phyloP scores from a whole-genome alignment of 257 asterid species.

The Apocynum venetum region DNA sequence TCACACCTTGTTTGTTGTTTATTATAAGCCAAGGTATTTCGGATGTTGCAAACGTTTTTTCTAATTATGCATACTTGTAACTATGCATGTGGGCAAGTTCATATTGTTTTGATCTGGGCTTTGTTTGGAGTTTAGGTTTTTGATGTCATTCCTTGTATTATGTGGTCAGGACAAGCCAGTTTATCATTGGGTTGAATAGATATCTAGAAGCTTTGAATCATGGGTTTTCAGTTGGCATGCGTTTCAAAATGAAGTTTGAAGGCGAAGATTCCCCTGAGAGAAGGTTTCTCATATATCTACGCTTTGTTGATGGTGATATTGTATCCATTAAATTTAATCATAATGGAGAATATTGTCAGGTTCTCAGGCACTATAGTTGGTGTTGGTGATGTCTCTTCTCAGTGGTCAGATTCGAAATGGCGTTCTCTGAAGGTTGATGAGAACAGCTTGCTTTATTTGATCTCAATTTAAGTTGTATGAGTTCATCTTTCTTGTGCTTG shows the following conservation, averaged over 20 bases:
- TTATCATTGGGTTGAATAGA: constrained; percentile 66
- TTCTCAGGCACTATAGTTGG: constrained; percentile 74
- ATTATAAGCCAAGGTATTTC: constrained; percentile 72
- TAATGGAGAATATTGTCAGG: constrained; percentile 33
- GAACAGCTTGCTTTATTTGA: constrained; percentile 1
- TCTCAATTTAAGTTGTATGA: neutral
- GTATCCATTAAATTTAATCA: neutral
- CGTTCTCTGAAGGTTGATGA: constrained; percentile 66
- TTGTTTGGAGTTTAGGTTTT: neutral
- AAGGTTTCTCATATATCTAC: constrained; percentile 28
- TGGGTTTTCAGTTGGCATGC: constrained; percentile 63
- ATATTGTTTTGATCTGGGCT: neutral
- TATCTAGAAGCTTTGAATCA: constrained; percentile 54
- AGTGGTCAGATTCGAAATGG: constrained; percentile 72
- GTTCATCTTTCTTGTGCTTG: neutral
- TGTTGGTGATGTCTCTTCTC: constrained; percentile 48
- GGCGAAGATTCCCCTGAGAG: constrained; percentile 88
- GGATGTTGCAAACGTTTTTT: neutral
- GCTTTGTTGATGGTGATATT: constrained; percentile 1
- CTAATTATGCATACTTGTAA: neutral
- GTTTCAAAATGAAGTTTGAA: constrained; percentile 81
- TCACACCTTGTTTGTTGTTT: constrained; percentile 56
- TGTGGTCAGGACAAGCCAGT: constrained; percentile 65
- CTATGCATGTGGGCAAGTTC: neutral
- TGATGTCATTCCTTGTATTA: neutral